phyloP scores from a whole-genome alignment of 495 filamentous ascomycete genomes.

The Zalerion maritima region DNA sequence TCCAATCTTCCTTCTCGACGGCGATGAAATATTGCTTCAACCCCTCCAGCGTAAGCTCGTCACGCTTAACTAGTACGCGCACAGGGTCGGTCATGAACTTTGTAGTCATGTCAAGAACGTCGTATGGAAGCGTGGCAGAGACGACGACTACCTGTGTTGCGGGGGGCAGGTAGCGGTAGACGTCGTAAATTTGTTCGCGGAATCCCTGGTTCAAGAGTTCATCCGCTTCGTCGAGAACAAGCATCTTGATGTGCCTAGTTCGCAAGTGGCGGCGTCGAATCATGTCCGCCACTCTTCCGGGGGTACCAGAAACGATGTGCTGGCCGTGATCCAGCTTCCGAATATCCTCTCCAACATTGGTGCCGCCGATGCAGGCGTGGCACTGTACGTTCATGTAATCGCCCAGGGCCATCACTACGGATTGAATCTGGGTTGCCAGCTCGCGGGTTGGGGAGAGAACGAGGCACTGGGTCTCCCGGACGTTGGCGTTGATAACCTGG shows the following conservation, averaged over 20 bases:
- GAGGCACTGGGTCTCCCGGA: constrained; percentile 84
- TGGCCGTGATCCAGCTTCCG: constrained; percentile 92
- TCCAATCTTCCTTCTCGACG: constrained; percentile 99
- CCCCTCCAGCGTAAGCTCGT: constrained; percentile 94
- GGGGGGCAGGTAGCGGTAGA: constrained; percentile 91
- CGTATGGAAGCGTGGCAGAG: constrained; percentile 91
- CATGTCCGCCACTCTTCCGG: constrained; percentile 96
- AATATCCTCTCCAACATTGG: constrained; percentile 94
- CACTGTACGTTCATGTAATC: constrained; percentile 99
- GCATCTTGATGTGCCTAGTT: constrained; percentile 95
- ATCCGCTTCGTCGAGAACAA: constrained; percentile 95
- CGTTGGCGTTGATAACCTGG: constrained; percentile 74
- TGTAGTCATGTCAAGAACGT: constrained; percentile 97
- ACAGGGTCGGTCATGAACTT: constrained; percentile 99
- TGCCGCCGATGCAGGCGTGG: constrained; percentile 96
- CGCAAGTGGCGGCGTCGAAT: constrained; percentile 90
- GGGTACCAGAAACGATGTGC: constrained; percentile 92
- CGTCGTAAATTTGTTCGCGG: constrained; percentile 98
- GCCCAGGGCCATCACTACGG: constrained; percentile 89
- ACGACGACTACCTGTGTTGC: constrained; percentile 96
- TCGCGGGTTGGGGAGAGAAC: constrained; percentile 97
- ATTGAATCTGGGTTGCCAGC: constrained; percentile 95
- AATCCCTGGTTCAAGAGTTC: constrained; percentile 86
- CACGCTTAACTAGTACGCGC: constrained; percentile 97
- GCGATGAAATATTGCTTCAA: constrained; percentile 99